phyloP scores from a whole-genome alignment of 176 grass and related monocot genomes.

The Paspalum notatum region DNA sequence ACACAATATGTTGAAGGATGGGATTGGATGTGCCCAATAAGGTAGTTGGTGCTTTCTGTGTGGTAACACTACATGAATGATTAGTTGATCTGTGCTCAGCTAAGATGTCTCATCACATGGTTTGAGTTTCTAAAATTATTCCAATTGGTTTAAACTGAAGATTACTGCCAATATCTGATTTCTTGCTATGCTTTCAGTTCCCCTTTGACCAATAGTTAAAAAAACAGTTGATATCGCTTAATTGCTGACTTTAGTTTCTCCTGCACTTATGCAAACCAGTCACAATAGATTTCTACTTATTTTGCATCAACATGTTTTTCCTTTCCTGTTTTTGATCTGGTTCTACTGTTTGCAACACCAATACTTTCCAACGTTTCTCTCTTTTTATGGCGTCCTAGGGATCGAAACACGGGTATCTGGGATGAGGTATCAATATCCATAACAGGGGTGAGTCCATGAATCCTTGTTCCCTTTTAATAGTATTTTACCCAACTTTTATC shows the following conservation, averaged over 20 bases:
- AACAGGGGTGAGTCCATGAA: conserved; percentile 69
- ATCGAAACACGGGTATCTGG: conserved; percentile 98
- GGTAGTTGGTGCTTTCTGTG: conserved; percentile 44
- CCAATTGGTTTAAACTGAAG: background rate
- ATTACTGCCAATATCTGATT: conserved; percentile 19
- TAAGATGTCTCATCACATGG: background rate
- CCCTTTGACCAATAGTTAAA: background rate
- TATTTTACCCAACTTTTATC: conserved; percentile 23
- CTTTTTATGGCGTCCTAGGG: conserved; percentile 49
- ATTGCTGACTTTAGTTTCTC: conserved; percentile 15
- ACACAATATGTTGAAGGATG: conserved; percentile 99
- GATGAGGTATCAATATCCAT: conserved; percentile 94
- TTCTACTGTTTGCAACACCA: background rate
- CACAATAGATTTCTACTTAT: background rate
- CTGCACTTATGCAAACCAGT: conserved; percentile 10
- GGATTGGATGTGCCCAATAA: conserved; percentile 99
- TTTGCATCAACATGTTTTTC: background rate
- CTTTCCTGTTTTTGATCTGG: background rate
- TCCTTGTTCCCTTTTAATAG: background rate
- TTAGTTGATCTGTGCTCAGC: conserved; percentile 16
- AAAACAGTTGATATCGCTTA: background rate
- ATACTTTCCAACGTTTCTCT: background rate
- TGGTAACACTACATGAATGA: conserved; percentile 1
- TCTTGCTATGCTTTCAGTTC: background rate
- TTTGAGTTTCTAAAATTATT: conserved; percentile 12